These are phyloP conservation scores for Emmonsiellopsis sp. DNA, from an alignment of 2,329 filamentous ascomycete genomes.

Conservation along the genomic window DNA sequence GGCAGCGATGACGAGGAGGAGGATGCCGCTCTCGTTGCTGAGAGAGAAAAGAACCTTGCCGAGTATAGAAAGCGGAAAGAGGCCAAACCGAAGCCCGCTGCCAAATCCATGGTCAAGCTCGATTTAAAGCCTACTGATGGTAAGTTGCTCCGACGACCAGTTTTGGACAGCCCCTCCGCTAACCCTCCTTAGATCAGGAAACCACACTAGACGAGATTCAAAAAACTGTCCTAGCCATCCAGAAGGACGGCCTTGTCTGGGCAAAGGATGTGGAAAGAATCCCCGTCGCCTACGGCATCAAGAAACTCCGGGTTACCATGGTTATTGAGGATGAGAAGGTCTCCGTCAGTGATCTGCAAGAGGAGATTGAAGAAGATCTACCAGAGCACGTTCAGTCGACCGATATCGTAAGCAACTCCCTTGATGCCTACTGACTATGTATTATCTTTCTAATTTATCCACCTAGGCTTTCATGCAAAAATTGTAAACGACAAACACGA, in stretches of 20 bases:
- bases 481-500: conserved; percentile 52
- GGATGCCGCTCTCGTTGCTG: conserved; percentile 71
- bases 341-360: conserved; percentile 75
- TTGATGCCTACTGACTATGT: neutral
- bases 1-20: conserved; percentile 90
- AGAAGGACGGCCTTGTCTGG: conserved; percentile 93
- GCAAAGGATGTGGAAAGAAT: no score
- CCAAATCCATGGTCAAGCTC: conserved; percentile 92
- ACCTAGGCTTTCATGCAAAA: conserved; percentile 71
- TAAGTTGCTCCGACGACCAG: conserved; percentile 39
- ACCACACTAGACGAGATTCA: conserved; percentile 82
- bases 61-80: conserved; percentile 98
- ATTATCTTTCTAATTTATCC: conserved; percentile 12
- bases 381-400: conserved; percentile 96
- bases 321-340: conserved; percentile 97
- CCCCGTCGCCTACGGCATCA: conserved; percentile 66
- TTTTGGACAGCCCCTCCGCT: neutral
- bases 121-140: conserved; percentile 95
- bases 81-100: conserved; percentile 77
- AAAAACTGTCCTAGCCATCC: conserved; percentile 67
- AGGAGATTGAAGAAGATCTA: conserved; percentile 64
- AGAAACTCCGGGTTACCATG: conserved; percentile 98
- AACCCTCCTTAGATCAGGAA: conserved; percentile 60
- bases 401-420: conserved; percentile 55
- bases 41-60: conserved; percentile 81